phyloP scores from a whole-genome alignment of 2,329 filamentous ascomycete species.

The Sporothrix variecibatus region DNA sequence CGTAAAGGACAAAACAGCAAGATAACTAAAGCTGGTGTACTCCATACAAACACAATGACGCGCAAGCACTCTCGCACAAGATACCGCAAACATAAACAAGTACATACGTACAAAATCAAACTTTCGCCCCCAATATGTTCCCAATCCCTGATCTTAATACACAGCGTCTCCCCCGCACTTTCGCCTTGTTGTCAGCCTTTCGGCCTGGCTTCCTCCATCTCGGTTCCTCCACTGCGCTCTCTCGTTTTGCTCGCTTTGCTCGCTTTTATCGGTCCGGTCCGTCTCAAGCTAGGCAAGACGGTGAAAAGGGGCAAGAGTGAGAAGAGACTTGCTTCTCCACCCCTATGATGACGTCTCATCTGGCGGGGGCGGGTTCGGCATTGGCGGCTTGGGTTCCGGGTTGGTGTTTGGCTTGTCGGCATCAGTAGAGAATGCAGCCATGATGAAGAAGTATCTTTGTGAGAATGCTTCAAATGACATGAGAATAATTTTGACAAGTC shows the following conservation, averaged over 20 bases:
- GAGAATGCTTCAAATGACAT: not conserved
- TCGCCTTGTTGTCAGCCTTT: not conserved
- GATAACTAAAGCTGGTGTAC: not conserved
- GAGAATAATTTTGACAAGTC: not conserved
- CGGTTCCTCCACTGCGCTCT: not conserved
- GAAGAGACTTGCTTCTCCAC: not conserved
- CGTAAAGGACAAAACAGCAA: not conserved
- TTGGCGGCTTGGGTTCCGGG: conserved; percentile 28
- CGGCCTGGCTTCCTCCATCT: not conserved
- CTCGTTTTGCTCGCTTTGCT: not conserved
- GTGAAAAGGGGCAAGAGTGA: not conserved
- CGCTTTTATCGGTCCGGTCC: conserved; percentile 1
- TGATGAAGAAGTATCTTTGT: not conserved
- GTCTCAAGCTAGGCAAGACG: not conserved
- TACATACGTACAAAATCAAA: not conserved
- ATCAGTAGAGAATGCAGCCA: not conserved
- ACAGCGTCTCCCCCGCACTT: not conserved
- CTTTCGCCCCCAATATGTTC: conserved; percentile 3
- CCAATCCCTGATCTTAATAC: not conserved
- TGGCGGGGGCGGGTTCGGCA: conserved; percentile 27
- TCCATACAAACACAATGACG: not conserved
- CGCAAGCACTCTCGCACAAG: conserved; percentile 3
- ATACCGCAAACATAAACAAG: not conserved
- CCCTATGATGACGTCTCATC: conserved; percentile 6
- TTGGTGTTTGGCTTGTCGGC: conserved; percentile 20